Conservation (phyloP, 257 asterid species). For the Leonotis leonurus region DNA sequence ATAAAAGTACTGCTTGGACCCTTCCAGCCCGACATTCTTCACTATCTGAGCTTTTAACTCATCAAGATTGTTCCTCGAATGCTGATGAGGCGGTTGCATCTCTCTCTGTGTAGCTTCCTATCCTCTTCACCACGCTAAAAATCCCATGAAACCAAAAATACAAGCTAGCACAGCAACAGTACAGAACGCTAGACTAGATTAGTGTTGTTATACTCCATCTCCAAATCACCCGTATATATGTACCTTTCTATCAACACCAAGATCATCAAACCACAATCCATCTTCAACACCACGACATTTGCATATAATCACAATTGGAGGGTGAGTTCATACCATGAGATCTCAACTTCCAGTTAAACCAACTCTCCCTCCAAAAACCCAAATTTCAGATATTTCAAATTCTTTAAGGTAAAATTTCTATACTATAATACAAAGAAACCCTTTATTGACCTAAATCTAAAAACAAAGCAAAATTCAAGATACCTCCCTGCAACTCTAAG, state of each 20-base stretch:
- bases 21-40: conserved; percentile 70
- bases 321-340: conserved; percentile 40
- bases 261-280: conserved; percentile 40
- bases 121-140: conserved; percentile 31
- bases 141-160: conserved; percentile 37
- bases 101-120: conserved; percentile 26
- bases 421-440: conserved; percentile 23
- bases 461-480: conserved; percentile 29
- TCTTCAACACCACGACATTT: conserved; percentile 32
- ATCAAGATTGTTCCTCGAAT: conserved; percentile 62
- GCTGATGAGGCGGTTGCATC: conserved; percentile 80
- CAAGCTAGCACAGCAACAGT: conserved; percentile 24
- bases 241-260: conserved; percentile 18
- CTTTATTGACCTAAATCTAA: conserved; percentile 23
- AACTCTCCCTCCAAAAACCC: conserved; percentile 70
- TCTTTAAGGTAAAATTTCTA: conserved; percentile 16
- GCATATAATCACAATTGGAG: conserved; percentile 20
- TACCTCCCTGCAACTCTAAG: conserved; percentile 45
- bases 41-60: conserved; percentile 69
- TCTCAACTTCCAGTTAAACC: conserved; percentile 47
- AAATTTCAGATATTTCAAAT: conserved; percentile 34
- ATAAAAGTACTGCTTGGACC: conserved; percentile 70
- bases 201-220: conserved; percentile 41
- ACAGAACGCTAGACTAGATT: conserved; percentile 34
- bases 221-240: conserved; percentile 28